Evolutionary conservation across 2,329 filamentous ascomycete genomes (phyloP).

Genomic region (Paecilomyces variotii): DNA sequence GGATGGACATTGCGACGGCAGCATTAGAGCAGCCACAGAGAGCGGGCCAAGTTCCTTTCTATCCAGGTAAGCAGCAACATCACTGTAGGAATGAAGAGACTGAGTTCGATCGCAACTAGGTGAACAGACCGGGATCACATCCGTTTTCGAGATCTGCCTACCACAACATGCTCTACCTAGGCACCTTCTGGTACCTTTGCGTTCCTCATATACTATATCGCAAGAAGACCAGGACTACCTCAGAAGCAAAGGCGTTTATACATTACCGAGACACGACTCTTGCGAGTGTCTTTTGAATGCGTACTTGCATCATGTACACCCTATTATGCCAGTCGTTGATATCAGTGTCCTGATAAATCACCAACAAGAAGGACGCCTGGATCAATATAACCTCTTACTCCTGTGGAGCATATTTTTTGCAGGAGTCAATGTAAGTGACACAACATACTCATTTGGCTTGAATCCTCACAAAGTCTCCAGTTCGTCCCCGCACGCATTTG

Average conservation of each 20-base stretch:
- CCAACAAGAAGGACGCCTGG: slow-evolving; percentile 17
- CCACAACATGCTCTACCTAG: slow-evolving; percentile 11
- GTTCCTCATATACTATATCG: background rate
- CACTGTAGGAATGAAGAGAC: background rate
- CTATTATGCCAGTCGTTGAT: slow-evolving; percentile 30
- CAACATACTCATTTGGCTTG: background rate
- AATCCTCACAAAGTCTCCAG: slow-evolving; percentile 7
- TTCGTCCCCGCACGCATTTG: slow-evolving; percentile 15
- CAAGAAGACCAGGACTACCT: background rate
- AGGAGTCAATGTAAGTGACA: slow-evolving; percentile 22
- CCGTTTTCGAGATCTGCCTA: slow-evolving; percentile 13
- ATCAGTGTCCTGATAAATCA: slow-evolving; percentile 18
- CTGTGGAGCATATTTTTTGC: slow-evolving; percentile 35
- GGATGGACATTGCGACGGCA: slow-evolving; percentile 17
- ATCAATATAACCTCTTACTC: slow-evolving; percentile 27
- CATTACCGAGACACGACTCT: slow-evolving; percentile 18
- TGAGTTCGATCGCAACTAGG: slow-evolving; percentile 5
- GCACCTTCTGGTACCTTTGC: slow-evolving; percentile 14
- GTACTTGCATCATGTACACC: slow-evolving; percentile 33
- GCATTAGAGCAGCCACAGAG: slow-evolving; percentile 12
- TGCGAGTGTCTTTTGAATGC: slow-evolving; percentile 25
- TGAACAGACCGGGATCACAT: slow-evolving; percentile 14
- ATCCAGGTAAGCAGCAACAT: slow-evolving; percentile 11
- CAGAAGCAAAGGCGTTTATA: slow-evolving; percentile 27
- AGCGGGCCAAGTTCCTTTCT: slow-evolving; percentile 15